phyloP scores from a whole-genome alignment of 768 basidiomycete genomes.

The Tricholoma flavovirens region DNA sequence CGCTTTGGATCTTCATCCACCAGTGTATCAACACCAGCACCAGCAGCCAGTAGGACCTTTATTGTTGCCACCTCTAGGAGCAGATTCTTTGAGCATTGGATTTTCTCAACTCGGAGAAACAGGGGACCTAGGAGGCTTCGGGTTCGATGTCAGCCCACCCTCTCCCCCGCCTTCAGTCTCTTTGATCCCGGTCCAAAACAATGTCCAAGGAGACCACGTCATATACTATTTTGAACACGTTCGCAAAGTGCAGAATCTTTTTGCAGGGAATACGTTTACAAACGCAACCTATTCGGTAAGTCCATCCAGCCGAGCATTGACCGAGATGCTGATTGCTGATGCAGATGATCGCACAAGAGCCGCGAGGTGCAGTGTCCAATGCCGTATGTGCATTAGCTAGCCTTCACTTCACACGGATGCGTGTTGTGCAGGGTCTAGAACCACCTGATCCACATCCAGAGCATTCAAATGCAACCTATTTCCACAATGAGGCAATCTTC shows the following conservation, averaged over 20 bases:
- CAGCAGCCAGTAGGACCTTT: conserved; percentile 17
- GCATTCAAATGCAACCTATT: conserved; percentile 54
- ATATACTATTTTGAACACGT: conserved; percentile 75
- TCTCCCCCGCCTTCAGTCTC: conserved; percentile 18
- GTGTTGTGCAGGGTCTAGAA: conserved; percentile 58
- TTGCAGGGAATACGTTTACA: conserved; percentile 55
- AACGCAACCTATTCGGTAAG: conserved; percentile 64
- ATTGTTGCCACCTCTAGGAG: conserved; percentile 25
- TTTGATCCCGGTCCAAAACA: conserved; percentile 31
- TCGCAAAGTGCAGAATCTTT: conserved; percentile 59
- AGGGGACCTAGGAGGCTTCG: conserved; percentile 29
- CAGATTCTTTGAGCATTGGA: conserved; percentile 22
- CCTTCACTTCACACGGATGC: conserved; percentile 60
- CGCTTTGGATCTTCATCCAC: conserved; percentile 23
- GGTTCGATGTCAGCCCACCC: conserved; percentile 23
- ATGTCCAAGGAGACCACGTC: conserved; percentile 51
- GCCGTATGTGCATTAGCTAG: conserved; percentile 73
- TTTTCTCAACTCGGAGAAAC: conserved; percentile 28
- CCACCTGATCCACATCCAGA: conserved; percentile 47
- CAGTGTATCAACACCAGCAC: conserved; percentile 26
- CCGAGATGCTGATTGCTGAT: conserved; percentile 9
- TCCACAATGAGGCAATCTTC: conserved; percentile 63
- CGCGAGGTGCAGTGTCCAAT: conserved; percentile 64
- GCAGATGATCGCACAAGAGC: conserved; percentile 56
- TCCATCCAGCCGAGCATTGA: conserved; percentile 4